Evolutionary conservation across 1,284 basidiomycete genomes (phyloP).

Genomic region (Nidula niveotomentosa): DNA sequence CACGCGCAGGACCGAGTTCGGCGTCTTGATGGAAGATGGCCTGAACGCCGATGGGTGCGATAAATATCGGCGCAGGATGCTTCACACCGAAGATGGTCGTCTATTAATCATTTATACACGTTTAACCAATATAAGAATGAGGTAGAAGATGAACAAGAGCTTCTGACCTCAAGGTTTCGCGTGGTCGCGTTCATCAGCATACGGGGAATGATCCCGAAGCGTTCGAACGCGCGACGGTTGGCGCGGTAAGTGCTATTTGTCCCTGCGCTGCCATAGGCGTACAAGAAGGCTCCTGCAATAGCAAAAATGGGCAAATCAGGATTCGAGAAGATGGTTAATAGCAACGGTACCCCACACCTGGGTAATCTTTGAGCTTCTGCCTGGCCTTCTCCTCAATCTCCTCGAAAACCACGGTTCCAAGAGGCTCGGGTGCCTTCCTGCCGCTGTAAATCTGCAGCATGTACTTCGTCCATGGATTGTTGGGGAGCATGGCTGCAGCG

Average conservation of each 20-base stretch:
- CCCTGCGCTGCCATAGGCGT: slow-evolving; percentile 65
- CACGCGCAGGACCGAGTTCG: slow-evolving; percentile 68
- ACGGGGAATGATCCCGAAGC: slow-evolving; percentile 69
- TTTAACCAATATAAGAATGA: not conserved
- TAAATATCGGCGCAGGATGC: slow-evolving; percentile 60
- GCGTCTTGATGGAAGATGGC: slow-evolving; percentile 66
- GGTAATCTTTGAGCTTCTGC: slow-evolving; percentile 43
- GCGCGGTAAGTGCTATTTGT: slow-evolving; percentile 52
- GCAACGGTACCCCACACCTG: slow-evolving; percentile 27
- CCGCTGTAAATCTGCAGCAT: slow-evolving; percentile 35
- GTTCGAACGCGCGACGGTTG: slow-evolving; percentile 56
- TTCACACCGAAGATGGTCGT: slow-evolving; percentile 71
- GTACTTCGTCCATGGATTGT: slow-evolving; percentile 29
- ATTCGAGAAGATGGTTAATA: not conserved
- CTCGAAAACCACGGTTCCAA: slow-evolving; percentile 49
- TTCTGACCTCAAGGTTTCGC: slow-evolving; percentile 57
- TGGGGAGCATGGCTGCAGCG: not conserved
- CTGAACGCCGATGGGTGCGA: slow-evolving; percentile 79
- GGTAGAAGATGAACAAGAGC: slow-evolving; percentile 2
- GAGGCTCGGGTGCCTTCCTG: slow-evolving; percentile 35
- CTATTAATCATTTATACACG: slow-evolving; percentile 26
- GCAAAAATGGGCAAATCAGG: not conserved
- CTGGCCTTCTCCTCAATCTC: slow-evolving; percentile 53
- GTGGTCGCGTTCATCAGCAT: slow-evolving; percentile 73
- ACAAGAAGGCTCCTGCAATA: slow-evolving; percentile 55